phyloP scores from a whole-genome alignment of 805 yeast genomes.

The Ogataea wickerhamii region DNA sequence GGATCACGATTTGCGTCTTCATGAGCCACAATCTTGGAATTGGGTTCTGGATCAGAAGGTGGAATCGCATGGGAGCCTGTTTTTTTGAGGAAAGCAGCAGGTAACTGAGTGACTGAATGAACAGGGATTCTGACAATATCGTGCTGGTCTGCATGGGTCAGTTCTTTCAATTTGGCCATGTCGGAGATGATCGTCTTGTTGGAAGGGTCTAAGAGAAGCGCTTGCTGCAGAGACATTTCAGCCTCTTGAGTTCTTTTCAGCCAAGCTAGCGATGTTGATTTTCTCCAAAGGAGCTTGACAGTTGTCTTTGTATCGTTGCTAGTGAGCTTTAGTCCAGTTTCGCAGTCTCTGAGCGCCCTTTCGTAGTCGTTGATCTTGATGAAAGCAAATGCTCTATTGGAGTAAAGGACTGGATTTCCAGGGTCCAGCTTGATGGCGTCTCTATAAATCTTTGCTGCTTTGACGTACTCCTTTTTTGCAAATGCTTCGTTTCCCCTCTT shows the following conservation, averaged over 20 bases:
- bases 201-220: slow-evolving; percentile 4
- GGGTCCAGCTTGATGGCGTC: slow-evolving; percentile 52
- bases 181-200: slow-evolving; percentile 10
- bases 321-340: slow-evolving; percentile 40
- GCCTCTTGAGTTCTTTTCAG: slow-evolving; percentile 30
- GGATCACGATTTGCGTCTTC: neutral
- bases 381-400: slow-evolving; percentile 70
- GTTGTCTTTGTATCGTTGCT: slow-evolving; percentile 29
- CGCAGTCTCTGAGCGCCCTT: slow-evolving; percentile 48
- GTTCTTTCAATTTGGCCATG: neutral
- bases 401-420: slow-evolving; percentile 49
- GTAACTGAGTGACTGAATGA: neutral
- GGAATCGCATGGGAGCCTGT: neutral
- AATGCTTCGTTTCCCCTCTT: slow-evolving; percentile 54
- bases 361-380: slow-evolving; percentile 48
- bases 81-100: too few species aligned
- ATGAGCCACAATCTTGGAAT: neutral
- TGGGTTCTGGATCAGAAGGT: neutral
- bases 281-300: slow-evolving; percentile 51
- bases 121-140: neutral
- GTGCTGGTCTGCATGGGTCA: neutral
- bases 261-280: slow-evolving; percentile 39
- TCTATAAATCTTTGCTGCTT: slow-evolving; percentile 53
- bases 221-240: slow-evolving; percentile 31
- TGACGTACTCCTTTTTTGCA: slow-evolving; percentile 37